Evolutionary conservation across 345 rosid species (phyloP).

Genomic region (Dimocarpus longan): DNA sequence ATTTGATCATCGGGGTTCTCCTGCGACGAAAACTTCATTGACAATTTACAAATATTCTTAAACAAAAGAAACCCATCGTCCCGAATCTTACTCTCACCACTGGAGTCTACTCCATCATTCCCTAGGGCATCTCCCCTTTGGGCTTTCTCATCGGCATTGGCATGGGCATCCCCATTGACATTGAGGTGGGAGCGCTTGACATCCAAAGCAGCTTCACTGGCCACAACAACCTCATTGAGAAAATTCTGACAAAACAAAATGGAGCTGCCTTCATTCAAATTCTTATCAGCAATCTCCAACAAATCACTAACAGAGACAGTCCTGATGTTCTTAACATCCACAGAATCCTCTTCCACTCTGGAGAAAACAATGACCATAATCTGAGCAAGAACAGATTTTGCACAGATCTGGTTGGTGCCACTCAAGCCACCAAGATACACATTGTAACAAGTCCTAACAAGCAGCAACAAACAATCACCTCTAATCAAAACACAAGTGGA

Average conservation of each 20-base stretch:
- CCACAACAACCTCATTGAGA: conserved; percentile 63
- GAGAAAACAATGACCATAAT: conserved; percentile 73
- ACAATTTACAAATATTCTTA: conserved; percentile 84
- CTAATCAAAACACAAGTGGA: conserved; percentile 75
- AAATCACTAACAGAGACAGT: conserved; percentile 67
- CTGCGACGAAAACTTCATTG: conserved; percentile 93
- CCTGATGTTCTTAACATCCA: conserved; percentile 46
- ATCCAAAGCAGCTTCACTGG: conserved; percentile 63
- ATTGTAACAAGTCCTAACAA: conserved; percentile 89
- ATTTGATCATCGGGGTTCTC: conserved; percentile 91
- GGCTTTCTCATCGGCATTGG: conserved; percentile 30
- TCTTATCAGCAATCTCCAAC: conserved; percentile 82
- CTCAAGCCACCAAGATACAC: conserved; percentile 79
- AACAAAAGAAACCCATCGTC: conserved; percentile 87
- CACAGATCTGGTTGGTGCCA: conserved; percentile 95
- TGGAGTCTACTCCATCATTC: conserved; percentile 37
- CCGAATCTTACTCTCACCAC: conserved; percentile 62
- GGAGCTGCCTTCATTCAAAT: conserved; percentile 86
- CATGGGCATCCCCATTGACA: conserved; percentile 45
- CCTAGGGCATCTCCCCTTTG: conserved; percentile 31
- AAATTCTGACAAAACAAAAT: conserved; percentile 76
- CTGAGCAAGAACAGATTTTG: conserved; percentile 90
- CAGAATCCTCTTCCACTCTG: conserved; percentile 70
- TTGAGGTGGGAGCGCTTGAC: conserved; percentile 37
- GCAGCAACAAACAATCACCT: conserved; percentile 72